Conservation (phyloP, 306 rosid species). For the Astragalus glycyphyllos region DNA sequence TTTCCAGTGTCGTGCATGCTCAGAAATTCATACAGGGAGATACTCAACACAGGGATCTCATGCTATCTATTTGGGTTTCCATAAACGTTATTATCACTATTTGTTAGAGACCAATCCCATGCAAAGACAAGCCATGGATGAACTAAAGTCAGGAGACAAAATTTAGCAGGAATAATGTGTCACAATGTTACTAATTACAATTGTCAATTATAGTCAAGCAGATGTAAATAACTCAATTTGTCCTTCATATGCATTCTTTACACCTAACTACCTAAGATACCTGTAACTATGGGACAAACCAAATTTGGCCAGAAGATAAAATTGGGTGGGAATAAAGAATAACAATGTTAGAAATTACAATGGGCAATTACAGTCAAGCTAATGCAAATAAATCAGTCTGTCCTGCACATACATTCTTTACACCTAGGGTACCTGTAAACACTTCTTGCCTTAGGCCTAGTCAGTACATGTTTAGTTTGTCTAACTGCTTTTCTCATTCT, state of each 20-base stretch:
- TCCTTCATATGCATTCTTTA: slow-evolving; percentile 84
- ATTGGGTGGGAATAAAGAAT: slow-evolving; percentile 37
- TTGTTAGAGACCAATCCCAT: not conserved
- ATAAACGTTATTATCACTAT: not conserved
- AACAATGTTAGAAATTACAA: slow-evolving; percentile 44
- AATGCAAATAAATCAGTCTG: slow-evolving; percentile 44
- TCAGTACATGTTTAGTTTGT: slow-evolving; percentile 90
- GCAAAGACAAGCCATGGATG: slow-evolving; percentile 15
- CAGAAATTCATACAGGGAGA: slow-evolving; percentile 3
- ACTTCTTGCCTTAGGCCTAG: slow-evolving; percentile 95
- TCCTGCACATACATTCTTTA: slow-evolving; percentile 90
- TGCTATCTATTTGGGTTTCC: not conserved
- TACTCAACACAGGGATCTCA: not conserved
- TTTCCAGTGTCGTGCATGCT: not conserved
- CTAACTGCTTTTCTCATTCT: slow-evolving; percentile 94
- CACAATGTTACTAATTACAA: not conserved
- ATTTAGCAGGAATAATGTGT: slow-evolving; percentile 25
- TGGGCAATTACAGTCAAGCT: slow-evolving; percentile 28
- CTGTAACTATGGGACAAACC: slow-evolving; percentile 7
- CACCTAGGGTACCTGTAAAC: slow-evolving; percentile 92
- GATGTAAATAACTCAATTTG: slow-evolving; percentile 41
- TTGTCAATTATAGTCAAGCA: slow-evolving; percentile 16
- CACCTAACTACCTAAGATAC: slow-evolving; percentile 82
- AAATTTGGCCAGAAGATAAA: slow-evolving; percentile 12
- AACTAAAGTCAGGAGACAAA: not conserved